Evolutionary conservation across 768 basidiomycete species (phyloP).

Genomic region (Rubroboletus pulcherrimus): DNA sequence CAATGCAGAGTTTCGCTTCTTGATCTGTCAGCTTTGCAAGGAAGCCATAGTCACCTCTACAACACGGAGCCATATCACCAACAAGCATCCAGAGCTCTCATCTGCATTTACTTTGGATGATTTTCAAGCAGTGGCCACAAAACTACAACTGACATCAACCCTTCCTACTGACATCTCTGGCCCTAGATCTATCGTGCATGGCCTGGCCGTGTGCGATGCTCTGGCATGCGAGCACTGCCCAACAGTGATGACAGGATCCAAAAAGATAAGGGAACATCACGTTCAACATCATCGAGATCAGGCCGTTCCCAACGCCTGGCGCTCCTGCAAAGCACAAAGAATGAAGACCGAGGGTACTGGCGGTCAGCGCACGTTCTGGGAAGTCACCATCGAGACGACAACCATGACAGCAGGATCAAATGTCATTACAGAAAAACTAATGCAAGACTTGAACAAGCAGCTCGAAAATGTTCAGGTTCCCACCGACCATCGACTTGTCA

Average conservation of each 20-base stretch:
- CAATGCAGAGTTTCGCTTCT: background rate
- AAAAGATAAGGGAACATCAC: background rate
- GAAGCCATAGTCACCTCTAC: background rate
- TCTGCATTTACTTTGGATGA: fast-evolving
- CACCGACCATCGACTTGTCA: background rate
- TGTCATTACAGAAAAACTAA: background rate
- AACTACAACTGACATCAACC: background rate
- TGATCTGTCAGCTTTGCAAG: background rate
- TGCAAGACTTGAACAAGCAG: background rate
- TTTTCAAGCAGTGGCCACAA: fast-evolving
- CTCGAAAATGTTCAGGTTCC: background rate
- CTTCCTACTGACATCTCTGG: background rate
- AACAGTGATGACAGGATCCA: fast-evolving
- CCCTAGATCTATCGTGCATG: background rate
- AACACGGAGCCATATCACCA: background rate
- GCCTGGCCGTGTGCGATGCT: background rate
- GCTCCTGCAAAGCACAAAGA: background rate
- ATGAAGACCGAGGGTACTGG: background rate
- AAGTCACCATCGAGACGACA: background rate
- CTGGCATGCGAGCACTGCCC: background rate
- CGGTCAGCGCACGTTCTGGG: background rate
- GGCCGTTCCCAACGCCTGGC: background rate
- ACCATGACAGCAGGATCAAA: background rate
- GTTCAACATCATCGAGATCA: background rate
- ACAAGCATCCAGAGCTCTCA: background rate